Evolutionary conservation across 768 basidiomycete genomes (phyloP).

Genomic region (Kwoniella europaea): DNA sequence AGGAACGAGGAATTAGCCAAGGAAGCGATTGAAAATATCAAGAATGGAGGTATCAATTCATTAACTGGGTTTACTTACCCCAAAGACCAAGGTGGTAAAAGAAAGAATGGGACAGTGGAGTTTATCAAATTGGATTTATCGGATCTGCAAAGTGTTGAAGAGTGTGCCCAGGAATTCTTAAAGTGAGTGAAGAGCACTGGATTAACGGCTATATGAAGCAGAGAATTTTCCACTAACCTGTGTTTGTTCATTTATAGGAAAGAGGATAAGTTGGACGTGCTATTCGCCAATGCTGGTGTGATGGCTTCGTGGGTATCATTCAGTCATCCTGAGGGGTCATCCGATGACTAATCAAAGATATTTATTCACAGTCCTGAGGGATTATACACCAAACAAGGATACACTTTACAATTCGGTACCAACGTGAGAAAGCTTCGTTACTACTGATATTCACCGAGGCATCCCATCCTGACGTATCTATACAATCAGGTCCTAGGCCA

Average conservation of each 20-base stretch:
- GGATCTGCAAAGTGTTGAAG: slow-evolving; percentile 43
- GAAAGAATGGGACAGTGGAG: slow-evolving; percentile 28
- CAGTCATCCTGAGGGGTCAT: neutral
- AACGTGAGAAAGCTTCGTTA: slow-evolving; percentile 36
- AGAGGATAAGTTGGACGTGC: slow-evolving; percentile 37
- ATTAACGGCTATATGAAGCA: neutral
- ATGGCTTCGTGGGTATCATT: slow-evolving; percentile 48
- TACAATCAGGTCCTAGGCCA: slow-evolving; percentile 40
- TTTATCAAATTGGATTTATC: slow-evolving; percentile 48
- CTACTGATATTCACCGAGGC: neutral
- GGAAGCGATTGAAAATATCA: slow-evolving; percentile 41
- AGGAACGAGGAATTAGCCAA: slow-evolving; percentile 33
- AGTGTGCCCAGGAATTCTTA: slow-evolving; percentile 34
- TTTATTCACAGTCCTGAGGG: slow-evolving; percentile 34
- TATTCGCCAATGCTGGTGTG: slow-evolving; percentile 53
- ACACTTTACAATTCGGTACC: slow-evolving; percentile 52
- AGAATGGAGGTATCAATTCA: slow-evolving; percentile 18
- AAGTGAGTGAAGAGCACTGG: slow-evolving; percentile 26
- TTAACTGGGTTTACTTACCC: slow-evolving; percentile 16
- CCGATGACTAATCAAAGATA: neutral
- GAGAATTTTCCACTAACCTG: neutral
- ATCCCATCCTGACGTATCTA: neutral
- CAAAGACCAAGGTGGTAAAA: neutral
- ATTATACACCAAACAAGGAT: slow-evolving; percentile 45
- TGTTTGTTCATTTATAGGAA: slow-evolving; percentile 4